These are phyloP conservation scores for Chalciporus pseudorubinellus DNA, from an alignment of 768 basidiomycete genomes.

Conservation along the genomic window DNA sequence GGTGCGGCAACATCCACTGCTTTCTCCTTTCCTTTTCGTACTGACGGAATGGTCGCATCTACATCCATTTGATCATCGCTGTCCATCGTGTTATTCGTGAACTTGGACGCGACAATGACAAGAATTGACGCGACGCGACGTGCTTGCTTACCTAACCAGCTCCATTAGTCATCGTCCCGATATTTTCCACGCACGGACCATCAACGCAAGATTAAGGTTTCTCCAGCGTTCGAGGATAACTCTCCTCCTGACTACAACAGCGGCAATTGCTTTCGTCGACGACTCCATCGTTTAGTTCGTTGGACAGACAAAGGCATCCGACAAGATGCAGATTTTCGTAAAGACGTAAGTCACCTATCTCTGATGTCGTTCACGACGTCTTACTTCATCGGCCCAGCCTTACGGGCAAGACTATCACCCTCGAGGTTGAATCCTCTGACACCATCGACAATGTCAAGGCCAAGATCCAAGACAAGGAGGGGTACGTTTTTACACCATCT, in stretches of 20 bases:
- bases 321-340: constrained; percentile 95
- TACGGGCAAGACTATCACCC: constrained; percentile 98
- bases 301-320: constrained; percentile 86
- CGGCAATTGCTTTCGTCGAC: constrained; percentile 79
- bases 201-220: constrained; percentile 37
- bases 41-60: constrained; percentile 31
- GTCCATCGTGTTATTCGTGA: not conserved
- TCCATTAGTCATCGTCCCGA: constrained; percentile 16
- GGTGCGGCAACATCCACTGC: constrained; percentile 42
- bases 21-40: constrained; percentile 70
- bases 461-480: constrained; percentile 97
- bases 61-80: constrained; percentile 54
- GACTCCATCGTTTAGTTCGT: constrained; percentile 89
- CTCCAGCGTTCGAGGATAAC: constrained; percentile 7
- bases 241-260: constrained; percentile 24
- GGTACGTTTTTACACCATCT: constrained; percentile 44
- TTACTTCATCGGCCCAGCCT: constrained; percentile 54
- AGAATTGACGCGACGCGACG: constrained; percentile 22
- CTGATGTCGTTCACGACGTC: not conserved
- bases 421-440: constrained; percentile 96
- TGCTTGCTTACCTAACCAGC: constrained; percentile 5
- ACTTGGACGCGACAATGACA: not conserved
- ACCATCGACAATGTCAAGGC: constrained; percentile 98
- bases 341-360: constrained; percentile 67
- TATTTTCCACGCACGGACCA: constrained; percentile 43